These are phyloP conservation scores for Catharanthus roseus DNA, from an alignment of 257 asterid species.

Conservation along the genomic window DNA sequence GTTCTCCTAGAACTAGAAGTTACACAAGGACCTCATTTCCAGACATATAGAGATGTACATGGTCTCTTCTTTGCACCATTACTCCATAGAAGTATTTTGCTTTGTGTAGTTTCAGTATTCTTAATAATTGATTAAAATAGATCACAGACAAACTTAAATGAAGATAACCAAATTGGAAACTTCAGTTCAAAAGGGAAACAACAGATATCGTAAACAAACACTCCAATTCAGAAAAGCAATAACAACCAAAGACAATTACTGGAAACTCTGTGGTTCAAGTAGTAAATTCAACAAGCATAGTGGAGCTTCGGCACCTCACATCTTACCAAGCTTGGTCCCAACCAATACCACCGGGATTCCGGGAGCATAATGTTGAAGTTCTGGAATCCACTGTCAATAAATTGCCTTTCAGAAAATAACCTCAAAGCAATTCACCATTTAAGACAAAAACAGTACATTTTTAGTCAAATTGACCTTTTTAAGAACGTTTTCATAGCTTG, in stretches of 20 bases:
- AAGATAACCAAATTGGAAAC: neutral
- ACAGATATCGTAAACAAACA: neutral
- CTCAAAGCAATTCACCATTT: neutral
- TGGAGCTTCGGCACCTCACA: neutral
- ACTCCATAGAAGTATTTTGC: neutral
- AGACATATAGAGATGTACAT: neutral
- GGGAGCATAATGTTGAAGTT: constrained; percentile 87
- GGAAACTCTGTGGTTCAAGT: neutral
- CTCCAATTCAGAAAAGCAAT: neutral
- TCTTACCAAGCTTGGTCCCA: constrained; percentile 82
- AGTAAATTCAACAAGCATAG: constrained; percentile 1
- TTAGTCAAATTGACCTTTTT: constrained; percentile 55
- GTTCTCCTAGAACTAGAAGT: neutral
- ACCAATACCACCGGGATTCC: constrained; percentile 78
- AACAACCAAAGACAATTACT: neutral
- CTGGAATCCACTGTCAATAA: constrained; percentile 84
- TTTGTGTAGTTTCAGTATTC: neutral
- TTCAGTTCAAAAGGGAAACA: too few species aligned
- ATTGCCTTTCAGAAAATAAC: constrained; percentile 14
- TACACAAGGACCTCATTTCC: neutral
- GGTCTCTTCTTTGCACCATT: neutral
- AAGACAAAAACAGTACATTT: neutral
- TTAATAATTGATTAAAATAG: neutral
- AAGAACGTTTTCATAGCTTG: constrained; percentile 84
- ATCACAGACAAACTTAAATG: neutral